phyloP scores from a whole-genome alignment of 2,329 filamentous ascomycete genomes.

The Apiospora phragmitis region DNA sequence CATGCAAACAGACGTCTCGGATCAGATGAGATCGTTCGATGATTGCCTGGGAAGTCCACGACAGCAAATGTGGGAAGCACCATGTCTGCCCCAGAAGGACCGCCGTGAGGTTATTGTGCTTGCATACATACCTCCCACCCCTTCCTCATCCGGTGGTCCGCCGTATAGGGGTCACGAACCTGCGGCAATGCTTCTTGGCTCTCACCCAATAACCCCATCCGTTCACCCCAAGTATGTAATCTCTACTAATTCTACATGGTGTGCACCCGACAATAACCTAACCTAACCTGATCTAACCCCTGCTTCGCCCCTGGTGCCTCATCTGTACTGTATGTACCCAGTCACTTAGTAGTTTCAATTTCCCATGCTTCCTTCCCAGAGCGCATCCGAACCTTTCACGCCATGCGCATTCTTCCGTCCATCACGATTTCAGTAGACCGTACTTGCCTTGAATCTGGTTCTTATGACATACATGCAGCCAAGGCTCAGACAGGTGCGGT shows the following conservation, averaged over 20 bases:
- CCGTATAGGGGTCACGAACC: not conserved
- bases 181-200: not conserved
- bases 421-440: not conserved
- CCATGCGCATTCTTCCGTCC: not conserved
- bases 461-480: slow-evolving; percentile 4
- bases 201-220: not conserved
- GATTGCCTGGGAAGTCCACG: not conserved
- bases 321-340: not conserved
- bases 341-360: not conserved
- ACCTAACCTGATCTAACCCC: not conserved
- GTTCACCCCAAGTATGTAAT: not conserved
- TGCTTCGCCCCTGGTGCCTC: not conserved
- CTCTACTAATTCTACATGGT: not conserved
- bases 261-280: not conserved
- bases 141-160: not conserved
- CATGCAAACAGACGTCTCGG: not conserved
- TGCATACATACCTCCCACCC: not conserved
- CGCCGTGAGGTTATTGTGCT: not conserved
- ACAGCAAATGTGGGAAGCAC: not conserved
- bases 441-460: not conserved
- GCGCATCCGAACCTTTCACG: not conserved
- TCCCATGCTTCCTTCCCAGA: not conserved
- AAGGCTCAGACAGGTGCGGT: not conserved
- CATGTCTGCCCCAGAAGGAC: not conserved
- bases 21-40: slow-evolving; percentile 7